phyloP scores from a whole-genome alignment of 2,329 filamentous ascomycete genomes.

The Emydomyces testavorans region DNA sequence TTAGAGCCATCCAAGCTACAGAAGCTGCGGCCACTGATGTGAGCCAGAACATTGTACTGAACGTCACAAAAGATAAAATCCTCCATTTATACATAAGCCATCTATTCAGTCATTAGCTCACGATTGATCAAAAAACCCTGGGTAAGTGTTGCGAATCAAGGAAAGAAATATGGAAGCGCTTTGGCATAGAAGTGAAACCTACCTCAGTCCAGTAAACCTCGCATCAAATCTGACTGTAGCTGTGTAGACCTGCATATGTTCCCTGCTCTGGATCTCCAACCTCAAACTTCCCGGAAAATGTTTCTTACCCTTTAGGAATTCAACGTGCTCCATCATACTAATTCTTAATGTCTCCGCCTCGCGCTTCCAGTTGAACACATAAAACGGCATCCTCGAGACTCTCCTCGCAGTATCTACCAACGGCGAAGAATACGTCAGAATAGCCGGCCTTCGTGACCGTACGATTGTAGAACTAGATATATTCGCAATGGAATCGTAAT shows the following conservation, averaged over 20 bases:
- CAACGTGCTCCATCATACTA: slow-evolving; percentile 59
- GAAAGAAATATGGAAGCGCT: neutral
- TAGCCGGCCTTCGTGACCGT: slow-evolving; percentile 58
- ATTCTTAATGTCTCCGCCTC: slow-evolving; percentile 56
- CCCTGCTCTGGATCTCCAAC: slow-evolving; percentile 59
- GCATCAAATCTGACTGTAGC: slow-evolving; percentile 60
- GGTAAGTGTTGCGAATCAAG: neutral
- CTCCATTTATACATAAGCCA: slow-evolving; percentile 84
- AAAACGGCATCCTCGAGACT: slow-evolving; percentile 54
- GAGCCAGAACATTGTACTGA: slow-evolving; percentile 63
- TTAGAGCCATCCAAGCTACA: slow-evolving; percentile 51
- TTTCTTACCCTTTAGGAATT: slow-evolving; percentile 47
- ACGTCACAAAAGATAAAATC: slow-evolving; percentile 54
- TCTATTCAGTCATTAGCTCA: slow-evolving; percentile 28
- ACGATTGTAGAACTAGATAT: slow-evolving; percentile 41
- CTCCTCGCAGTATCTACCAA: slow-evolving; percentile 52
- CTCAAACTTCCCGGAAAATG: slow-evolving; percentile 44
- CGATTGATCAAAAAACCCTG: neutral
- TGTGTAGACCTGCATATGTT: slow-evolving; percentile 64
- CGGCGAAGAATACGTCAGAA: slow-evolving; percentile 67
- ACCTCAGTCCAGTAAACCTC: slow-evolving; percentile 59
- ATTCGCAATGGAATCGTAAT: slow-evolving; percentile 24
- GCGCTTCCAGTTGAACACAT: slow-evolving; percentile 53
- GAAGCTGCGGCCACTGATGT: slow-evolving; percentile 58
- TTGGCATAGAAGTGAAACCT: slow-evolving; percentile 16